A percentile compares a stretch with the other conserved stretches of the same genome.
These are phyloP conservation scores for Perkinsus chesapeaki DNA, from an alignment of 169 alveolate species.

Conservation along the genomic window DNA sequence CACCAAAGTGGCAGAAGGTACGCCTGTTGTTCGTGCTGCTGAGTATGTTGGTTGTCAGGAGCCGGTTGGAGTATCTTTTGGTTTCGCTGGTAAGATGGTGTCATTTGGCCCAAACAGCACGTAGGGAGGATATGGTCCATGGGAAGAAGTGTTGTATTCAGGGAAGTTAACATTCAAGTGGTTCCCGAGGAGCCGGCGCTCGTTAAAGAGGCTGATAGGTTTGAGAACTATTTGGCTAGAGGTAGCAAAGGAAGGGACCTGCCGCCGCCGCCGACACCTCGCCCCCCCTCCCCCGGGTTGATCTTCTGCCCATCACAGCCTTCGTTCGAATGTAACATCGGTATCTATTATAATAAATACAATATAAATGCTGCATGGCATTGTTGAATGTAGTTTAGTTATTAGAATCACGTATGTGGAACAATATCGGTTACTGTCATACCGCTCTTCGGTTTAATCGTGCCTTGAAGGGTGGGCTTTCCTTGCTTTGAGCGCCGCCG, in stretches of 20 bases:
- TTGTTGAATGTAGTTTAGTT: no score
- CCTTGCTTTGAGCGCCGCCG: no score
- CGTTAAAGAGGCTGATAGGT: neutral
- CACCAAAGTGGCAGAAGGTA: neutral
- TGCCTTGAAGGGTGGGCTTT: no score
- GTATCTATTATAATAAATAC: no score
- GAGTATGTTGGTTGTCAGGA: neutral
- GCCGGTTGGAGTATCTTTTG: neutral
- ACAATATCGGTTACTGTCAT: no score
- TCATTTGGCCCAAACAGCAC: neutral
- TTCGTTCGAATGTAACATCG: no score
- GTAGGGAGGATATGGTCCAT: neutral
- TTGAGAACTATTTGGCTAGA: neutral
- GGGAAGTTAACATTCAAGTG: neutral
- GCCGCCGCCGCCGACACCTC: neutral
- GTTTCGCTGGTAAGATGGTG: neutral
- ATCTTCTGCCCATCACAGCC: no score
- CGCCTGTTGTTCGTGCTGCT: neutral
- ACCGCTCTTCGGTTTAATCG: no score
- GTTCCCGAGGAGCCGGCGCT: neutral
- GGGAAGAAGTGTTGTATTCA: neutral
- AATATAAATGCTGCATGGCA: no score
- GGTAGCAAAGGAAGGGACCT: neutral
- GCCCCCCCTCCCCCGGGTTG: no score
- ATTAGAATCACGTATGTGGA: no score